Evolutionary conservation across 23 red algal genomes (phyloP), one percentile per base, ranked within the genome.

Genomic region (Gracilaria domingensis): DNA sequence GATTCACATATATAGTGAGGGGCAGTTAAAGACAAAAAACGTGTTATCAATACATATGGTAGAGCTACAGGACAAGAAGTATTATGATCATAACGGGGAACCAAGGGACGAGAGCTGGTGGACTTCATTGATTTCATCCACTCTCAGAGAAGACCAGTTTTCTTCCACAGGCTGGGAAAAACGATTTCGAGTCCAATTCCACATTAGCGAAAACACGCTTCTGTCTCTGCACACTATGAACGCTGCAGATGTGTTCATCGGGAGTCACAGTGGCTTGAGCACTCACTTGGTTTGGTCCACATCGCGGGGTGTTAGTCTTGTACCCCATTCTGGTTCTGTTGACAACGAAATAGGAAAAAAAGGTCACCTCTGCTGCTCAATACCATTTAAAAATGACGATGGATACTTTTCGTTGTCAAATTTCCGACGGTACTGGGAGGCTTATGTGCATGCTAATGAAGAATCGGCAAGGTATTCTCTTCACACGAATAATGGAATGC

Each of bases 1-100:
- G 4, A 47, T 92, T 23, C 89, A 92, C 48, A 60, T 92, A 50
- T 92, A 92, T 44, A 84, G 79, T 50, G 89, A 92, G 38, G 89
- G 89, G 0, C 67, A 75, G 79, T 33, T 92, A 29, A 42, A 42
- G 45, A 83, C 35, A 23, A 56, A 26, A 17, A 80, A 66, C 11
- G 74, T 44, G 40, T 42, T 80, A 11, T 90, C 87, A 48, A 90
- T 55, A 21, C 87, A 90, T 60, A 35, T 20, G 25, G 64, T 81
- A 47, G 37, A 80, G 35, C 54, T 79, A 34, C 87, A 90, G 61
- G 87, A 90, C 36, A 79, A 79, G 34, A 69, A 49, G 0, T 90
- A 90, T 34, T 90, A 81, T 33, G 87, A 90, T 34, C 34, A 54
- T 17, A 54, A 42, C 17, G 87, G 87, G 7, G 35, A 49, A 16